These are phyloP conservation scores for Colletotrichum tanaceti DNA, from an alignment of 2,329 filamentous ascomycete species.

Conservation along the genomic window DNA sequence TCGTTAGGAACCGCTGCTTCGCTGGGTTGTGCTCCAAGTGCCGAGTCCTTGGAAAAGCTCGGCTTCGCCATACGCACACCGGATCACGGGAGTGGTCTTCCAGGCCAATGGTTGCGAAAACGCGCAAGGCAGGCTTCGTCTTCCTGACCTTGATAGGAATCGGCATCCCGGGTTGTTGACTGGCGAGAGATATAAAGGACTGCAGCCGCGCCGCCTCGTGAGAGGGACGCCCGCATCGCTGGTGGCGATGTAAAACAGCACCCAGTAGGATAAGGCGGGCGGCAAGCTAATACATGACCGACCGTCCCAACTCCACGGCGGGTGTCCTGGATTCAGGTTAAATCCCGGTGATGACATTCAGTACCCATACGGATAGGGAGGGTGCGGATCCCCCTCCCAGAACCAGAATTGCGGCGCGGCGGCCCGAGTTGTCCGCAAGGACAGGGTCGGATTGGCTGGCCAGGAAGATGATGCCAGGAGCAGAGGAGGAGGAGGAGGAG, in stretches of 20 bases:
- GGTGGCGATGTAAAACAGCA: neutral
- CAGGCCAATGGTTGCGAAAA: neutral
- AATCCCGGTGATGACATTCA: neutral
- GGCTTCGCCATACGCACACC: conserved; percentile 1
- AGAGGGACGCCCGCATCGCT: neutral
- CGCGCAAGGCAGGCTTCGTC: neutral
- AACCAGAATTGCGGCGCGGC: conserved; percentile 18
- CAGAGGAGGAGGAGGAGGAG: too few species aligned
- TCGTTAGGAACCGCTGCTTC: conserved; percentile 6
- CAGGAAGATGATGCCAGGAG: conserved; percentile 19
- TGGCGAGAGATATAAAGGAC: conserved; percentile 29
- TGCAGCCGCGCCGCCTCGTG: conserved; percentile 16
- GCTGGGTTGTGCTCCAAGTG: conserved; percentile 1
- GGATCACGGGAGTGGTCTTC: neutral
- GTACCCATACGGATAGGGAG: too few species aligned
- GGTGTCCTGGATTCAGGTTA: neutral
- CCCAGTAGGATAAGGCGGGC: conserved; percentile 27
- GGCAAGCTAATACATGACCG: neutral
- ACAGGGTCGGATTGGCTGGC: conserved; percentile 31
- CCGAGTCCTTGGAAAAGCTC: neutral
- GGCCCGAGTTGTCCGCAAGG: conserved; percentile 24
- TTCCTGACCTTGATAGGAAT: conserved; percentile 12
- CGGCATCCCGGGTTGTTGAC: conserved; percentile 12
- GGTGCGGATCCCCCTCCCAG: neutral
- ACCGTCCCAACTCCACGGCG: conserved; percentile 23